These are phyloP conservation scores for Juglanconis sp. DNA, from an alignment of 2,329 filamentous ascomycete genomes.

Conservation along the genomic window DNA sequence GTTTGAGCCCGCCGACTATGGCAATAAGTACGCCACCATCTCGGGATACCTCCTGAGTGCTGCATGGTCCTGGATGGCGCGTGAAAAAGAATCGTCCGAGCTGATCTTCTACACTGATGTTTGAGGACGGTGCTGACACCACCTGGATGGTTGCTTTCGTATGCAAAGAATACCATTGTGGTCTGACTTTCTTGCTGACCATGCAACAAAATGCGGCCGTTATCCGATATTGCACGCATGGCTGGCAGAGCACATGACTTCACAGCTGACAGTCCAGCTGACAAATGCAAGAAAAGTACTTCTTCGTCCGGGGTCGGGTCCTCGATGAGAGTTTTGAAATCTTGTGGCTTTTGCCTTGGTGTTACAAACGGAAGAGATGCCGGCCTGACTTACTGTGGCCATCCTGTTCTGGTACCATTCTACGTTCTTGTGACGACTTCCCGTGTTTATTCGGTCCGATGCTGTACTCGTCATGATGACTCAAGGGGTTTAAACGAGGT, in stretches of 20 bases:
- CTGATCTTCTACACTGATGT: conserved; percentile 27
- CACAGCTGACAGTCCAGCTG: neutral
- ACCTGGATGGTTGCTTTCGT: neutral
- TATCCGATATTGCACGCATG: neutral
- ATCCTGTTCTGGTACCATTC: neutral
- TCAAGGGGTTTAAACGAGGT: neutral
- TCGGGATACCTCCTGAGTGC: conserved; percentile 25
- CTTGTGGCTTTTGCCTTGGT: neutral
- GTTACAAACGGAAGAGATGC: neutral
- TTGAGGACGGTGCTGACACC: conserved; percentile 7
- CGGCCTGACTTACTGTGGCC: neutral
- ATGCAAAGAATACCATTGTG: neutral
- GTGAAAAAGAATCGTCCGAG: conserved; percentile 16
- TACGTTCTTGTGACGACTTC: neutral
- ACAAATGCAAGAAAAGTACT: neutral
- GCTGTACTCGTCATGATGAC: neutral
- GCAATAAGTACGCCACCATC: conserved; percentile 23
- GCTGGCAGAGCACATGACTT: conserved; percentile 5
- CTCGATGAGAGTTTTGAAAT: neutral
- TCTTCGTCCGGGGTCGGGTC: neutral
- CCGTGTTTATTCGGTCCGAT: neutral
- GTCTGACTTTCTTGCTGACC: neutral
- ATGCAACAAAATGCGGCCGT: neutral
- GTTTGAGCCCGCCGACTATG: conserved; percentile 28
- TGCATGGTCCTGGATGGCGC: conserved; percentile 27